These are phyloP conservation scores for Erysimum pusillum DNA, from an alignment of 441 rosid species.

Conservation along the genomic window DNA sequence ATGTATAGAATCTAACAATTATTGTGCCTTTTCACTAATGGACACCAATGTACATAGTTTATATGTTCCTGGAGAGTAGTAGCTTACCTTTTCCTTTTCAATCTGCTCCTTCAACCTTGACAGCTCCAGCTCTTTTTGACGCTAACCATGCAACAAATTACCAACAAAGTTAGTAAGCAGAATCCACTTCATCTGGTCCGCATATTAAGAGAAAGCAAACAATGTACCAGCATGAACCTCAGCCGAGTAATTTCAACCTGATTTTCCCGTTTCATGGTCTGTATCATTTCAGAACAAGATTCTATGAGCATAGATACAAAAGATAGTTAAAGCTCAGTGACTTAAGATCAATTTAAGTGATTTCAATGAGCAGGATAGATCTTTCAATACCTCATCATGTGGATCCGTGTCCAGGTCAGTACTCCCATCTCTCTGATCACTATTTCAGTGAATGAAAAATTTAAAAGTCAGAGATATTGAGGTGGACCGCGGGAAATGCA, in stretches of 20 bases:
- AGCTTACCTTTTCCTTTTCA: constrained; percentile 81
- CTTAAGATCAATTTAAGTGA: too few species aligned
- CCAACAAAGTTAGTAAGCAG: constrained; percentile 19
- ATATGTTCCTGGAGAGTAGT: constrained; percentile 20
- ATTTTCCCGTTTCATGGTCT: constrained; percentile 59
- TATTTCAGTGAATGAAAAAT: constrained; percentile 50
- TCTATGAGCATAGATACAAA: constrained; percentile 33
- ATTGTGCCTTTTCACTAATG: background rate
- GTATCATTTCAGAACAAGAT: constrained; percentile 47
- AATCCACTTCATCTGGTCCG: constrained; percentile 12
- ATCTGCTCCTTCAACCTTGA: constrained; percentile 78
- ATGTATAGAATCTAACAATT: constrained; percentile 7
- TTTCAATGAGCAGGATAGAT: constrained; percentile 17
- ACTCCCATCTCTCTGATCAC: constrained; percentile 40
- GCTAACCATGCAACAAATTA: constrained; percentile 55
- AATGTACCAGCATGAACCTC: constrained; percentile 76
- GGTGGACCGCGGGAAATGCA: background rate
- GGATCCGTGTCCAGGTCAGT: constrained; percentile 49
- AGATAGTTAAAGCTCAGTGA: constrained; percentile 3
- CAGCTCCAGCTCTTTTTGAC: constrained; percentile 82
- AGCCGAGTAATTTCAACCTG: constrained; percentile 68
- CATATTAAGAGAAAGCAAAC: constrained; percentile 33
- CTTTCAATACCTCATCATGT: constrained; percentile 63
- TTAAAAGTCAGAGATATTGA: background rate
- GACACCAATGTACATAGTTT: background rate